A percentile compares a stretch with the other conserved stretches of the same genome.
Conservation (phyloP, 306 rosid genomes). For the Cucurbita pepo region DNA sequence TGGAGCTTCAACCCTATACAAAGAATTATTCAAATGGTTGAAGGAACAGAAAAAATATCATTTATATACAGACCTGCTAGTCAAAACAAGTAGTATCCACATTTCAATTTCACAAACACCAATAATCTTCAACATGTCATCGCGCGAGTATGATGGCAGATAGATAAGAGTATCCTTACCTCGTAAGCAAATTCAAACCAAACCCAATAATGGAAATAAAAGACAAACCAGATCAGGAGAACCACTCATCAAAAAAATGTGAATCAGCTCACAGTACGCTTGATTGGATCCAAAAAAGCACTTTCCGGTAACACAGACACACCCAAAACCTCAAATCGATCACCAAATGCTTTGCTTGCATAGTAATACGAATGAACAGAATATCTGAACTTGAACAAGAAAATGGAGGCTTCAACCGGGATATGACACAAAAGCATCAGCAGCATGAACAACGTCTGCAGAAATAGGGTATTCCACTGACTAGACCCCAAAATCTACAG, state of each 20-base stretch:
- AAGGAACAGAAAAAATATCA: not conserved
- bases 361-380: constrained; percentile 5
- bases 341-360: constrained; percentile 15
- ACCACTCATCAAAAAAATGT: not conserved
- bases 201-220: constrained; percentile 17
- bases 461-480: not conserved
- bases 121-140: constrained; percentile 2
- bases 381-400: not conserved
- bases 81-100: constrained; percentile 7
- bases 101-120: constrained; percentile 10
- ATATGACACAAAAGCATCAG: not conserved
- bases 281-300: constrained; percentile 10
- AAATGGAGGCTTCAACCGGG: constrained; percentile 3
- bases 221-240: not conserved
- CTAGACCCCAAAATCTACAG: not conserved
- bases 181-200: constrained; percentile 7
- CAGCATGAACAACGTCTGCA: not conserved
- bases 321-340: constrained; percentile 6
- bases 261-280: constrained; percentile 10
- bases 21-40: constrained; percentile 13
- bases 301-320: constrained; percentile 12
- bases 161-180: constrained; percentile 22
- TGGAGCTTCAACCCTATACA: constrained; percentile 51
- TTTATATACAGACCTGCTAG: not conserved
- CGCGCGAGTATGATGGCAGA: not conserved